Evolutionary conservation across 768 basidiomycete genomes (phyloP).

Genomic region (Kwoniella mangroviensis): DNA sequence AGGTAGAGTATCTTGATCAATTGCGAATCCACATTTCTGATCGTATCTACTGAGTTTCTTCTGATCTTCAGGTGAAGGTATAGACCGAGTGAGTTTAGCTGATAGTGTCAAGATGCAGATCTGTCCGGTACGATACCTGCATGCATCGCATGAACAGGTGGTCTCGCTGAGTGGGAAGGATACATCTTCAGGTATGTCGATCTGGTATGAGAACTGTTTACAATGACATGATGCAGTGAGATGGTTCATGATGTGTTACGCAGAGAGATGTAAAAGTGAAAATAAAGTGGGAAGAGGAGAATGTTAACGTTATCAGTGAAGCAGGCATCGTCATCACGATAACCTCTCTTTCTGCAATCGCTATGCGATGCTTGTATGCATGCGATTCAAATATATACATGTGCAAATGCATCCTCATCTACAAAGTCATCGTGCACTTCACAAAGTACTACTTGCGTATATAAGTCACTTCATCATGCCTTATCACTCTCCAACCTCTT

Average conservation of each 20-base stretch:
- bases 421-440: no score
- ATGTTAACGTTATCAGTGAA: background rate
- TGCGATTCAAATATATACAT: background rate
- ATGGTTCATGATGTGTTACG: background rate
- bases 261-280: background rate
- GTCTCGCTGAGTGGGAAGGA: constrained; percentile 1
- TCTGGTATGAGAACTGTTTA: background rate
- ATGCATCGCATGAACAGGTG: constrained; percentile 13
- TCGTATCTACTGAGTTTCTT: constrained; percentile 1
- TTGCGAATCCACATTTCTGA: constrained; percentile 11
- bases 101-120: constrained; percentile 7
- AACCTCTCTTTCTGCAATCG: no score
- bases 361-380: no score
- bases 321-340: no score
- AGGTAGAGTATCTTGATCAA: background rate
- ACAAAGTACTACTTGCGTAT: background rate
- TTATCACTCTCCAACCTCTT: constrained; percentile 7
- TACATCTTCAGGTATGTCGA: constrained; percentile 1
- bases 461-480: background rate
- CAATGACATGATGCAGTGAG: constrained; percentile 10
- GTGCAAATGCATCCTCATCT: no score
- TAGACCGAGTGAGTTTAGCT: constrained; percentile 7
- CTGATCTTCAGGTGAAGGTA: background rate
- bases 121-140: constrained; percentile 8
- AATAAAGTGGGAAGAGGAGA: background rate